Conservation (phyloP, 352 stramenopile genomes). For the Phytophthora pistaciae region DNA sequence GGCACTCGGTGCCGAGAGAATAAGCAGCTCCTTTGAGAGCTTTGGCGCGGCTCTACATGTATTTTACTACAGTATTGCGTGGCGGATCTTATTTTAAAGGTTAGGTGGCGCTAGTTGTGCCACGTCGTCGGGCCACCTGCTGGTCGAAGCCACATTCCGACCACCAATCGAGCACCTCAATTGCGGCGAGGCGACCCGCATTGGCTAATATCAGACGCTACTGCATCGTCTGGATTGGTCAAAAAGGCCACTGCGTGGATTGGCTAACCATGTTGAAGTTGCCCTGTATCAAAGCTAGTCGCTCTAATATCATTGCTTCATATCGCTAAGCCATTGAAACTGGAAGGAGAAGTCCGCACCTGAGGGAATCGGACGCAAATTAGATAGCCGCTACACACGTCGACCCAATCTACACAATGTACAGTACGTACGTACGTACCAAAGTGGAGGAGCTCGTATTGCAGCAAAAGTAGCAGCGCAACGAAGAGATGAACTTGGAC, state of each 20-base stretch:
- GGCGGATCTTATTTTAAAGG: not conserved
- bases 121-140: not conserved
- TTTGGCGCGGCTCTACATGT: not conserved
- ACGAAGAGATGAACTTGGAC: slow-evolving; percentile 16
- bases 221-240: not conserved
- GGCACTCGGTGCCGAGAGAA: not conserved
- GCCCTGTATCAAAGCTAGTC: no score
- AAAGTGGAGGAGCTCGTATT: slow-evolving; percentile 25
- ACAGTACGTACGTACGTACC: not conserved
- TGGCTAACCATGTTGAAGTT: not conserved
- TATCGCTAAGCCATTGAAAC: not conserved
- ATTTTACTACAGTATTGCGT: not conserved
- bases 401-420: not conserved
- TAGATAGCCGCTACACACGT: not conserved
- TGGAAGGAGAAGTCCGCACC: not conserved
- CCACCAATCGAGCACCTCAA: not conserved
- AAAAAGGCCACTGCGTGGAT: not conserved
- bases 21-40: not conserved
- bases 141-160: slow-evolving; percentile 4
- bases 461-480: slow-evolving; percentile 5
- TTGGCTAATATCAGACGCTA: slow-evolving; percentile 6
- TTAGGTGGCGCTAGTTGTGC: slow-evolving; percentile 3
- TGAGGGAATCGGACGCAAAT: not conserved
- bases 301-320: not conserved
- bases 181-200: slow-evolving; percentile 1